phyloP scores from a whole-genome alignment of 768 basidiomycete species.

The Inosperma sp. region DNA sequence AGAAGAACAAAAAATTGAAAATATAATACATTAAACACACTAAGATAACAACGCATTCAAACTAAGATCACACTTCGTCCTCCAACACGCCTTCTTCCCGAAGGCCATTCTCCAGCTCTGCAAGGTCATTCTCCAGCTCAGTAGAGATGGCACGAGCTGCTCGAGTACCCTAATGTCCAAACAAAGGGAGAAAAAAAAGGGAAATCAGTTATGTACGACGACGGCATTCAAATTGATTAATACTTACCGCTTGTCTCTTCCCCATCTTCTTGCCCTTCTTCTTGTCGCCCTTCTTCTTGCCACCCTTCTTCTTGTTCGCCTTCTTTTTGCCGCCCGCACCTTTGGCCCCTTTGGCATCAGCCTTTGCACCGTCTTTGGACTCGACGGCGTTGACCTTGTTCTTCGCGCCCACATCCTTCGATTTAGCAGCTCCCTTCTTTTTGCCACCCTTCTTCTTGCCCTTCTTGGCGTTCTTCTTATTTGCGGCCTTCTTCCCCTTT shows the following conservation, averaged over 20 bases:
- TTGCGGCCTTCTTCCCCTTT: not conserved
- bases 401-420: too few species aligned
- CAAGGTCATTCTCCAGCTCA: not conserved
- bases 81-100: too few species aligned
- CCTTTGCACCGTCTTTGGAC: not conserved
- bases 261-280: not conserved
- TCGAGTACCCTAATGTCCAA: conserved; percentile 3
- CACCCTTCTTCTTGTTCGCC: not conserved
- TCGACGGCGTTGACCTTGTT: not conserved
- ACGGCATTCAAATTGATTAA: too few species aligned
- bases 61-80: too few species aligned
- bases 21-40: too few species aligned
- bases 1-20: too few species aligned
- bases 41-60: too few species aligned
- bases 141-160: conserved; percentile 4
- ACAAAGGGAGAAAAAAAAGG: not conserved
- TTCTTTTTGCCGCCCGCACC: not conserved
- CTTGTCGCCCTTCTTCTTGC: not conserved
- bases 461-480: not conserved
- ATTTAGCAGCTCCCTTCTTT: not conserved
- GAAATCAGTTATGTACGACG: too few species aligned
- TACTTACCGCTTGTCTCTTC: not conserved
- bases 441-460: not conserved
- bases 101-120: too few species aligned
- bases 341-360: not conserved